Percentiles rank a stretch among this genome's conserved stretches.
phyloP scores from a whole-genome alignment of 2,329 filamentous ascomycete genomes.

The Raffaelea arxii region DNA sequence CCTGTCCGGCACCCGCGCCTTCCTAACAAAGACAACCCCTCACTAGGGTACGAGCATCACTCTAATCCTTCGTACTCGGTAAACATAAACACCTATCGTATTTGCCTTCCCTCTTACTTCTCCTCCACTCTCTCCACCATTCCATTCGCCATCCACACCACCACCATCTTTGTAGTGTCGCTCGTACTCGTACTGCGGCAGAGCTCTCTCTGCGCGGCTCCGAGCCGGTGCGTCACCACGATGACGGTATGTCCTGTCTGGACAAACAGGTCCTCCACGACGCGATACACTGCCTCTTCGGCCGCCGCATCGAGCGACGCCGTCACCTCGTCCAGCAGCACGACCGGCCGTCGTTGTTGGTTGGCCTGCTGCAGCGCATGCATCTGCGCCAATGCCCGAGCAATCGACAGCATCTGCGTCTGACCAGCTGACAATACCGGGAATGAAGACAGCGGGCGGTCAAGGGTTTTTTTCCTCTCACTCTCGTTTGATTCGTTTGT shows the following conservation, averaged over 20 bases:
- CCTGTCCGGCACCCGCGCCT: no score
- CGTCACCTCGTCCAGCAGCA: conserved; percentile 11
- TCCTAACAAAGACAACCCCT: no score
- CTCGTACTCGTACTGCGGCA: no score
- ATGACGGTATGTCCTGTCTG: conserved; percentile 8
- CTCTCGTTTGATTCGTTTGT: no score
- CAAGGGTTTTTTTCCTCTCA: background rate
- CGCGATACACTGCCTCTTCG: conserved; percentile 8
- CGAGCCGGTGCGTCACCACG: conserved; percentile 10
- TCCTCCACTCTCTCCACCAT: background rate
- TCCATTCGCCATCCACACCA: background rate
- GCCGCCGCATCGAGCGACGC: conserved; percentile 9
- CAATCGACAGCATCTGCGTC: conserved; percentile 9
- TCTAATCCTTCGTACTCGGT: background rate
- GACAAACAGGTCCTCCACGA: conserved; percentile 8
- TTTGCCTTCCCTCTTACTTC: background rate
- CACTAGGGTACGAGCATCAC: no score
- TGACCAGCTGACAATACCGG: conserved; percentile 10
- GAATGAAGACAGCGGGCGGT: conserved; percentile 6
- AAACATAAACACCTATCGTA: background rate
- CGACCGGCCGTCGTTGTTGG: background rate
- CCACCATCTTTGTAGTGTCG: no score
- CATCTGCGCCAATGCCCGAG: conserved; percentile 9
- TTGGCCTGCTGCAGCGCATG: background rate
- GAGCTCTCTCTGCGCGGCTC: background rate